These are phyloP conservation scores for Monoraphidium neglectum DNA, from an alignment of 139 green algal species.

Conservation along the genomic window DNA sequence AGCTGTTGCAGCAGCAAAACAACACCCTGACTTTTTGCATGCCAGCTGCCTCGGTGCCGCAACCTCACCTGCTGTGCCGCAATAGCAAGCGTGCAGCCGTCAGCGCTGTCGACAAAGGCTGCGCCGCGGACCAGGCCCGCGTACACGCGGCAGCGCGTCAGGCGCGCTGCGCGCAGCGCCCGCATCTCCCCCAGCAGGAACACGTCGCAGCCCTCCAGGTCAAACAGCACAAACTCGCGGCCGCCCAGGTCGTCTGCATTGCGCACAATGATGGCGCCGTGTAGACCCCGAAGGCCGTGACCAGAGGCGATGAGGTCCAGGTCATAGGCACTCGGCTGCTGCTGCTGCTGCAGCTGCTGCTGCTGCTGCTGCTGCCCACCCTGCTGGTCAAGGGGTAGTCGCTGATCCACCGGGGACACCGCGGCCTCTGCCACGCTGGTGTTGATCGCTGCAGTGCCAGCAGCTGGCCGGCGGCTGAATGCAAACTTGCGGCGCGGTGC, in stretches of 20 bases:
- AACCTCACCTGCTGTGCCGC: slow-evolving; percentile 50
- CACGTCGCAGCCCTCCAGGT: slow-evolving; percentile 54
- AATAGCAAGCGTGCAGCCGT: slow-evolving; percentile 48
- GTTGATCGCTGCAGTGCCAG: not conserved
- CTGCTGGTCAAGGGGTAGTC: not conserved
- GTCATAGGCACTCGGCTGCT: slow-evolving; percentile 30
- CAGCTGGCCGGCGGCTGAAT: slow-evolving; percentile 34
- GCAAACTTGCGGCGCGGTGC: slow-evolving; percentile 70
- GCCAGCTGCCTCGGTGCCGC: not conserved
- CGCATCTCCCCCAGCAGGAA: slow-evolving; percentile 58
- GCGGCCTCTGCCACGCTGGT: slow-evolving; percentile 37
- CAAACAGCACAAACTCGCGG: slow-evolving; percentile 31
- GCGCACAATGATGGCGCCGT: not conserved
- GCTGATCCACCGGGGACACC: slow-evolving; percentile 15
- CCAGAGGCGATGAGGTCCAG: slow-evolving; percentile 33
- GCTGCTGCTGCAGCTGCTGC: slow-evolving; percentile 1
- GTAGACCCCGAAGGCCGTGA: slow-evolving; percentile 33
- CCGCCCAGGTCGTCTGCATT: slow-evolving; percentile 18
- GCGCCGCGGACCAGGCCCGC: slow-evolving; percentile 66
- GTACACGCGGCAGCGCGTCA: slow-evolving; percentile 49
- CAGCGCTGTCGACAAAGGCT: slow-evolving; percentile 51
- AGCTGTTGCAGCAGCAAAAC: not conserved
- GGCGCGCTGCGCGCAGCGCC: slow-evolving; percentile 52
- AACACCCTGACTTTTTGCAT: not conserved
- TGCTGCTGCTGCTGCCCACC: not conserved